A percentile compares a stretch with the other conserved stretches of the same genome.
These are phyloP conservation scores for Eucalyptus cloeziana DNA, from an alignment of 345 rosid genomes.

Conservation along the genomic window DNA sequence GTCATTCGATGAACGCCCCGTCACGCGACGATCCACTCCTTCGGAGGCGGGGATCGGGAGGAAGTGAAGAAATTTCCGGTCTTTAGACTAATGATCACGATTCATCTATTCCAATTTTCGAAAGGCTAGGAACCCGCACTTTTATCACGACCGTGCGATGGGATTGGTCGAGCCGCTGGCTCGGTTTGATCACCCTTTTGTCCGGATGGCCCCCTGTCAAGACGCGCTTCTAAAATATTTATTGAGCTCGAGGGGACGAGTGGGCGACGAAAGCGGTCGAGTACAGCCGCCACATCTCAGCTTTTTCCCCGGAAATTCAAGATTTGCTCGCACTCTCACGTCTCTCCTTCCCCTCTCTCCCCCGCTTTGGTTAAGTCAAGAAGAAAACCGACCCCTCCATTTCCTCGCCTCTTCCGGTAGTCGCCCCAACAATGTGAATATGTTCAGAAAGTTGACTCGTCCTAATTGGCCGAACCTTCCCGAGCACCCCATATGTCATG, in stretches of 20 bases:
- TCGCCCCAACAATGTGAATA: not conserved
- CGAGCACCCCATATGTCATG: not conserved
- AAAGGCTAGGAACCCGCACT: not conserved
- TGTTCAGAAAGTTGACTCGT: not conserved
- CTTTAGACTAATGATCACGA: not conserved
- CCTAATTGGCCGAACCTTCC: not conserved
- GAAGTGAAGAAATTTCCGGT: not conserved
- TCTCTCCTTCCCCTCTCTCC: not conserved
- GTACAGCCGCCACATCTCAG: not conserved
- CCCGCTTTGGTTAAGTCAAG: not conserved
- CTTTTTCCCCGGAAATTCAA: not conserved
- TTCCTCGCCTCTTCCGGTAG: not conserved
- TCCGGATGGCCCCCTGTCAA: not conserved
- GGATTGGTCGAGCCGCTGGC: not conserved
- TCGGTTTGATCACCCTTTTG: not conserved
- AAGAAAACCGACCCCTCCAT: not conserved
- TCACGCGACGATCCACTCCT: fast-evolving
- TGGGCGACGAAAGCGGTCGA: not conserved
- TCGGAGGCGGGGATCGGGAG: not conserved
- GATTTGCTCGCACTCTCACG: not conserved
- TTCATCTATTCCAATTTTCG: not conserved
- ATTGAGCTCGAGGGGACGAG: not conserved
- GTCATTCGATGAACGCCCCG: not conserved
- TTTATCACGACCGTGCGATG: not conserved
- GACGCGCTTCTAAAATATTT: not conserved